A percentile compares a stretch with the other conserved stretches of the same genome.
Conservation (phyloP, 768 basidiomycete genomes). For the Xerocomus spinulosus region DNA sequence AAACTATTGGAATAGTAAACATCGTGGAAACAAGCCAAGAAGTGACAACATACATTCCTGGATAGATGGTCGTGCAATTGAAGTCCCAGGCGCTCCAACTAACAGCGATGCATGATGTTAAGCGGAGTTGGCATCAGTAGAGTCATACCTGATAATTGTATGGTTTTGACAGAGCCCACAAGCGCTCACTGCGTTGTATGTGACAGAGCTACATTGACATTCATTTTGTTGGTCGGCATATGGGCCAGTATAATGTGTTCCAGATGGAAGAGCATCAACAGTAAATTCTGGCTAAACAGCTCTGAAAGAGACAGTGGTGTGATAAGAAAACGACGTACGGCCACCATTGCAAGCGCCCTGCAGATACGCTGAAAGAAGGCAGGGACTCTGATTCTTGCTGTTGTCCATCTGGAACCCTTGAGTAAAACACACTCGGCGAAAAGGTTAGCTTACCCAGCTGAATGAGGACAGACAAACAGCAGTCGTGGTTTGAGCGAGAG, state of each 20-base stretch:
- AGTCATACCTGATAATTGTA: conserved; percentile 32
- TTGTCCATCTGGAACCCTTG: conserved; percentile 32
- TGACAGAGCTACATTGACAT: conserved; percentile 55
- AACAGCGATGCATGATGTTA: conserved; percentile 1
- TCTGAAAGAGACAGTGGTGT: conserved; percentile 6
- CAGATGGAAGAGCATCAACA: conserved; percentile 36
- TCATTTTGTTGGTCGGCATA: conserved; percentile 22
- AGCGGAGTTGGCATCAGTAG: neutral
- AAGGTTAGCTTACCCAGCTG: conserved; percentile 23
- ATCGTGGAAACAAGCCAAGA: neutral
- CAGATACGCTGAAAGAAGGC: conserved; percentile 41
- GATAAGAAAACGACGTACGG: conserved; percentile 30
- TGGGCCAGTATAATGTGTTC: conserved; percentile 32
- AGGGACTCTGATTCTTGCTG: conserved; percentile 45
- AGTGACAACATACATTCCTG: conserved; percentile 18
- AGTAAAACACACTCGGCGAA: neutral
- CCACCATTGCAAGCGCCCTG: conserved; percentile 40
- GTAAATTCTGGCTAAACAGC: conserved; percentile 30
- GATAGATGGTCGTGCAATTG: conserved; percentile 42
- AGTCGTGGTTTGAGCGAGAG: conserved; percentile 21
- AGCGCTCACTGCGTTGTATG: conserved; percentile 52
- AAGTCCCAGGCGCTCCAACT: conserved; percentile 52
- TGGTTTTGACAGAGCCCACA: conserved; percentile 54
- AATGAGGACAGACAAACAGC: conserved; percentile 21
- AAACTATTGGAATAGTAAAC: conserved; percentile 32